Conservation (phyloP, 208 protist genomes). For the Histomonas meleagridis region DNA sequence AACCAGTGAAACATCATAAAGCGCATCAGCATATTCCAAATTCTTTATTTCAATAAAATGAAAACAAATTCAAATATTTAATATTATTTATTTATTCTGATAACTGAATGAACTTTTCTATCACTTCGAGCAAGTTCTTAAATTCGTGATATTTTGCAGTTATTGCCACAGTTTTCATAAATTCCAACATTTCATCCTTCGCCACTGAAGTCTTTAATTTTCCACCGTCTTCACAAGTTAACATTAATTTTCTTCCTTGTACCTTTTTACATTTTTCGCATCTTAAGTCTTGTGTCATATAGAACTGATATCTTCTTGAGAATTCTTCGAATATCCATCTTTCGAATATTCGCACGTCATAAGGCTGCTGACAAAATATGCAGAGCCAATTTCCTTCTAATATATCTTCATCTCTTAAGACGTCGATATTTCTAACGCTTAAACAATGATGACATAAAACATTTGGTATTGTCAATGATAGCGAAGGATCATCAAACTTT, state of each 20-base stretch:
- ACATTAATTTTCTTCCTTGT: background rate
- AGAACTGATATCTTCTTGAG: background rate
- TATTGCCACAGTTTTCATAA: background rate
- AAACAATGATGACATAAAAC: conserved; percentile 7
- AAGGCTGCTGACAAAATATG: background rate
- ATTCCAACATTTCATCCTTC: background rate
- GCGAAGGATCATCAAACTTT: background rate
- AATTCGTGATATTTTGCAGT: background rate
- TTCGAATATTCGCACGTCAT: background rate
- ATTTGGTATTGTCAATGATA: background rate
- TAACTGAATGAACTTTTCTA: background rate
- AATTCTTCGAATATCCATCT: conserved; percentile 10
- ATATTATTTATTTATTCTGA: too few species aligned
- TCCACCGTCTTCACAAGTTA: background rate
- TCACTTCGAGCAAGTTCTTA: background rate
- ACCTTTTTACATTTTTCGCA: background rate
- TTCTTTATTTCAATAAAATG: too few species aligned
- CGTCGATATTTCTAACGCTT: background rate
- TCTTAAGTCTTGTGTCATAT: background rate
- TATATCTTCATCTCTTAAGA: background rate
- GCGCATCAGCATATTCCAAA: too few species aligned
- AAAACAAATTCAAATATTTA: too few species aligned
- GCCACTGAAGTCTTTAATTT: background rate
- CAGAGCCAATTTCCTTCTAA: background rate
- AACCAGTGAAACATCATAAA: too few species aligned